These are phyloP conservation scores for Aureobasidium zeae DNA, from an alignment of 2,329 filamentous ascomycete genomes.

Conservation along the genomic window DNA sequence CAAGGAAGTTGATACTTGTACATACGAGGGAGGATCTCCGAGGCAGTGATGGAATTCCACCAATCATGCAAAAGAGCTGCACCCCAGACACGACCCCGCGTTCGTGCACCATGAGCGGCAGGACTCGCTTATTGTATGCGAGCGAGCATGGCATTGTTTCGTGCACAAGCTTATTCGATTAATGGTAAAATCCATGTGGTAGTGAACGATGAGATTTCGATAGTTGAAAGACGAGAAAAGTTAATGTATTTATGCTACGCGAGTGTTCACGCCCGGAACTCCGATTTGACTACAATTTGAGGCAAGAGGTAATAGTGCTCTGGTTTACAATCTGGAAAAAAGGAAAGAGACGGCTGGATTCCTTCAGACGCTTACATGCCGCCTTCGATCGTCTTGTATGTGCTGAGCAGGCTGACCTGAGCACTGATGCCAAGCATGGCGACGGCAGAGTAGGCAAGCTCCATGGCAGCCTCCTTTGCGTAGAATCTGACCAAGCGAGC, in stretches of 20 bases:
- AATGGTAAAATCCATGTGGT: too few species aligned
- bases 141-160: too few species aligned
- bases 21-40: slow-evolving; percentile 1
- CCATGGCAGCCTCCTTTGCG: slow-evolving; percentile 46
- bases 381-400: too few species aligned
- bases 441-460: slow-evolving; percentile 22
- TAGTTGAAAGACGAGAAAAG: too few species aligned
- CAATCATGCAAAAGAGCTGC: neutral
- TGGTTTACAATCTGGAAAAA: too few species aligned
- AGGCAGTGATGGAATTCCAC: slow-evolving; percentile 9
- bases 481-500: slow-evolving; percentile 66
- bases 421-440: slow-evolving; percentile 18
- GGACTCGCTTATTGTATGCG: too few species aligned
- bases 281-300: slow-evolving; percentile 10
- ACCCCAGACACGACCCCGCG: slow-evolving; percentile 8
- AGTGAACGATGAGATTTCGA: too few species aligned
- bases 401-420: slow-evolving; percentile 18
- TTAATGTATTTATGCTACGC: too few species aligned
- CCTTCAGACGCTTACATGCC: slow-evolving; percentile 1
- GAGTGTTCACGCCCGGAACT: neutral
- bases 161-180: too few species aligned
- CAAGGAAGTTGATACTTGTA: neutral
- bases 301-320: too few species aligned
- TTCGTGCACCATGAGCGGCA: too few species aligned
- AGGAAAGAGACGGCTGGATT: too few species aligned